These are phyloP conservation scores for Citrus sp. DNA, from an alignment of 345 rosid species.

Conservation along the genomic window DNA sequence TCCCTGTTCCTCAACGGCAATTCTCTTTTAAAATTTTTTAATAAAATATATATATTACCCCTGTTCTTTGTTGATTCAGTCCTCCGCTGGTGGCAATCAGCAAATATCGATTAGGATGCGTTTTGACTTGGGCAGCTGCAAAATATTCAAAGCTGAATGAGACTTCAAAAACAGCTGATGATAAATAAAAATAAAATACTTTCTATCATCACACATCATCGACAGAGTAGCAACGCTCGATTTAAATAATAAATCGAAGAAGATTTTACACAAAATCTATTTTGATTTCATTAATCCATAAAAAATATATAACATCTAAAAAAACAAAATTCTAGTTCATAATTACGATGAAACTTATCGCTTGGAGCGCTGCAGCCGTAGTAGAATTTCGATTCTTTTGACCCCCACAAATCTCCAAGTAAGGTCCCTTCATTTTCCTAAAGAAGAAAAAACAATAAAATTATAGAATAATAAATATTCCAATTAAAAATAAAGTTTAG, in stretches of 20 bases:
- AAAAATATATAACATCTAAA: not conserved
- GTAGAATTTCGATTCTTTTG: slow-evolving; percentile 55
- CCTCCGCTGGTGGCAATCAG: slow-evolving; percentile 94
- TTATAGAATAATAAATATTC: slow-evolving; percentile 1
- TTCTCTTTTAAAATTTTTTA: too few species aligned
- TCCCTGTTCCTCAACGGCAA: not conserved
- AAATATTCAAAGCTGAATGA: slow-evolving; percentile 16
- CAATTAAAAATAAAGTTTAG: not conserved
- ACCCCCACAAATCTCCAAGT: slow-evolving; percentile 65
- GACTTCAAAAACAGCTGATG: not conserved
- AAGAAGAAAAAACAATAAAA: not conserved
- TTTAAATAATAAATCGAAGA: not conserved
- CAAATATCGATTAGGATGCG: slow-evolving; percentile 57
- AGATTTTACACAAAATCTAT: not conserved
- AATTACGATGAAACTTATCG: slow-evolving; percentile 49
- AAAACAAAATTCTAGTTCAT: not conserved
- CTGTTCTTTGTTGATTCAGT: slow-evolving; percentile 88
- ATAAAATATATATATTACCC: slow-evolving; percentile 42
- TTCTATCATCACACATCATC: not conserved
- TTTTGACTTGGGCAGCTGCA: slow-evolving; percentile 52
- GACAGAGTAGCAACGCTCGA: not conserved
- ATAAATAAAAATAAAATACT: not conserved
- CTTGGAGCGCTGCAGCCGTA: slow-evolving; percentile 77
- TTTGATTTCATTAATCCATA: not conserved
- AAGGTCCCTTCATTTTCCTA: slow-evolving; percentile 50